phyloP scores from a whole-genome alignment of 2,329 filamentous ascomycete species.

The Cucurbitaria berberidis region DNA sequence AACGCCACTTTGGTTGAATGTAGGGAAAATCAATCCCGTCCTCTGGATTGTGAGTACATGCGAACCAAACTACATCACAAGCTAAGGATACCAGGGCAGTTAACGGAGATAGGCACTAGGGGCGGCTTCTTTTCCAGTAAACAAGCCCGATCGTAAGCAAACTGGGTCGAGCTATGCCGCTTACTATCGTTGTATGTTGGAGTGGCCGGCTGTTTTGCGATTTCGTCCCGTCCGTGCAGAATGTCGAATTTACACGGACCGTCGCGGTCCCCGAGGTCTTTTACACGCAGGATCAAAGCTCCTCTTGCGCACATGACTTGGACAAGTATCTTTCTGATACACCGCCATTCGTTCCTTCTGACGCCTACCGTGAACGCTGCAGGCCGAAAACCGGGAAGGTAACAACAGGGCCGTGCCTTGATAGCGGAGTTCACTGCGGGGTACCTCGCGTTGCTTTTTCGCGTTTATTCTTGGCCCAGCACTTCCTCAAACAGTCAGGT shows the following conservation, averaged over 20 bases:
- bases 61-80: not conserved
- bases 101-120: conserved; percentile 26
- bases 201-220: conserved; percentile 17
- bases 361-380: conserved; percentile 2
- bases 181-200: conserved; percentile 21
- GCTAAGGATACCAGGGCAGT: not conserved
- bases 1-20: conserved; percentile 32
- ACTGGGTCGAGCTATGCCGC: conserved; percentile 12
- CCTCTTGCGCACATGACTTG: conserved; percentile 24
- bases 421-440: conserved; percentile 13
- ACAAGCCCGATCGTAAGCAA: not conserved
- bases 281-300: conserved; percentile 24
- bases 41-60: not conserved
- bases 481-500: conserved; percentile 38
- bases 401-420: conserved; percentile 5
- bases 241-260: conserved; percentile 30
- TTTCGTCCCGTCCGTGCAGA: conserved; percentile 13
- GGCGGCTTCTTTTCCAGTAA: conserved; percentile 14
- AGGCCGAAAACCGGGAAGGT: conserved; percentile 1
- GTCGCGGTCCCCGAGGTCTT: conserved; percentile 24
- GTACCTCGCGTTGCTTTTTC: conserved; percentile 22
- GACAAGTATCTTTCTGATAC: conserved; percentile 22
- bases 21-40: conserved; percentile 29
- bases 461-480: conserved; percentile 14
- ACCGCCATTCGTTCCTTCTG: conserved; percentile 20